Evolutionary conservation across 495 filamentous ascomycete species (phyloP).

Genomic region (Sordaria brevicollis): DNA sequence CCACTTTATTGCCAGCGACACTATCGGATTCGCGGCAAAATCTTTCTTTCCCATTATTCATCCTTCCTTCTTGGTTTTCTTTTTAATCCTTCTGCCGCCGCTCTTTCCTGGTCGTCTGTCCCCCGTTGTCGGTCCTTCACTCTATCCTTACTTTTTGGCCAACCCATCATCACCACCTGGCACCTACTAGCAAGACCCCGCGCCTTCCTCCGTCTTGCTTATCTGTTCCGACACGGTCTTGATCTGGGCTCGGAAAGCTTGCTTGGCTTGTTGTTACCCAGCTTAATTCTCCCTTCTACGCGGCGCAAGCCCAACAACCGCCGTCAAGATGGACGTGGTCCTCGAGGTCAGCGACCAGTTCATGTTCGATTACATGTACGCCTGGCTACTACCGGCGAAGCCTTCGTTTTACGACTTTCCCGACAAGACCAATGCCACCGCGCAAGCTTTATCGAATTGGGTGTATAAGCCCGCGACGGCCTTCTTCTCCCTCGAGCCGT

Average conservation of each 20-base stretch:
- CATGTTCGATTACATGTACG: constrained; percentile 73
- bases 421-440: constrained; percentile 31
- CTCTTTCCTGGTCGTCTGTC: background rate
- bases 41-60: background rate
- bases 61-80: background rate
- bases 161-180: background rate
- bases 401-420: constrained; percentile 37
- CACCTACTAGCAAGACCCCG: background rate
- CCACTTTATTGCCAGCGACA: background rate
- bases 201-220: background rate
- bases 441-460: constrained; percentile 31
- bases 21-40: background rate
- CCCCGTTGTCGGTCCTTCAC: background rate
- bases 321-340: constrained; percentile 72
- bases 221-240: background rate
- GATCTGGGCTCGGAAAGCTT: background rate
- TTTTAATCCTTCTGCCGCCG: background rate
- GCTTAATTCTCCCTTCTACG: background rate
- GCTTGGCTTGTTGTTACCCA: background rate
- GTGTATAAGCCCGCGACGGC: constrained; percentile 64
- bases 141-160: background rate
- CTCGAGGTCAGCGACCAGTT: constrained; percentile 80
- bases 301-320: background rate
- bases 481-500: constrained; percentile 59
- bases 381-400: constrained; percentile 53